These are phyloP conservation scores for Kodamaea sp. DNA, from an alignment of 1,139 yeast genomes.

Conservation along the genomic window DNA sequence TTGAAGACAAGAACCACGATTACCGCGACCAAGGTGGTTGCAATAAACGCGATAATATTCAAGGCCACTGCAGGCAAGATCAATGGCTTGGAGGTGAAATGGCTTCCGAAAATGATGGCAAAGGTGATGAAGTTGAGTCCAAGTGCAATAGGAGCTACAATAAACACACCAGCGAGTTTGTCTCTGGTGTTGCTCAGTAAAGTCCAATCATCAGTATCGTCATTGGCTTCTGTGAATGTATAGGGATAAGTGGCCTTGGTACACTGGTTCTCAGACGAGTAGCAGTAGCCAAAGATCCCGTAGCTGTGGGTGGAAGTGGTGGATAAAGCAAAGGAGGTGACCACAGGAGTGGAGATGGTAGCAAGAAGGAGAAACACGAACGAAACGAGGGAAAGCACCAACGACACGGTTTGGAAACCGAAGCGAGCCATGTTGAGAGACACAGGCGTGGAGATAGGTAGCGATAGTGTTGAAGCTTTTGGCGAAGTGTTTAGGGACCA, in stretches of 20 bases:
- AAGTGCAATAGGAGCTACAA: conserved; percentile 81
- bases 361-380: conserved; percentile 53
- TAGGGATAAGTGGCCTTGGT: conserved; percentile 39
- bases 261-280: conserved; percentile 27
- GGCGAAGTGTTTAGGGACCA: no score
- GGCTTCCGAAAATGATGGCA: conserved; percentile 11
- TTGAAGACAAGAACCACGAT: conserved; percentile 57
- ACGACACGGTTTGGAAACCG: conserved; percentile 33
- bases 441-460: no score
- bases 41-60: conserved; percentile 48
- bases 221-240: conserved; percentile 19
- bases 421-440: conserved; percentile 17
- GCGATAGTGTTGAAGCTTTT: no score
- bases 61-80: conserved; percentile 28
- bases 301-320: conserved; percentile 50
- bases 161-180: conserved; percentile 67
- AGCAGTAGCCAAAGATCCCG: conserved; percentile 88
- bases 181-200: conserved; percentile 54
- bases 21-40: conserved; percentile 54
- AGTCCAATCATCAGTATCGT: conserved; percentile 26
- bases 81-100: conserved; percentile 11
- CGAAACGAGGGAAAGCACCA: conserved; percentile 30
- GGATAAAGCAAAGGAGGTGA: conserved; percentile 37
- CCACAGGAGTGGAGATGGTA: conserved; percentile 51
- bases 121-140: conserved; percentile 61